Conservation (phyloP, 176 grass and related monocot species). For the Raddia distichophylla region DNA sequence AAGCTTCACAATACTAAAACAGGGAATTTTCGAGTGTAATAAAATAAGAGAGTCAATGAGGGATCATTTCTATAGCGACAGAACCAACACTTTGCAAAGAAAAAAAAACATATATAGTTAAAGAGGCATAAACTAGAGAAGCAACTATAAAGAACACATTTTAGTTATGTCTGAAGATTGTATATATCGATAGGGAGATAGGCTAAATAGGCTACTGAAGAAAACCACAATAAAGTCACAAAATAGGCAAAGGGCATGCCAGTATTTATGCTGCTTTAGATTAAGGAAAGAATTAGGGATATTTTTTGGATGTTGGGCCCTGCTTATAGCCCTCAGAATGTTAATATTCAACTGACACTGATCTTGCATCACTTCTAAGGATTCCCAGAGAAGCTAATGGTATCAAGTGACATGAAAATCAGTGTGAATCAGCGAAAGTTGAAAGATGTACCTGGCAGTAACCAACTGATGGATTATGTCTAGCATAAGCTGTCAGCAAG, state of each 20-base stretch:
- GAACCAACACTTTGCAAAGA: background rate
- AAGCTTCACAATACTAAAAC: background rate
- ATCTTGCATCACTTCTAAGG: conserved; percentile 11
- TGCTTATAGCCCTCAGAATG: background rate
- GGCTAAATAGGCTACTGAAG: background rate
- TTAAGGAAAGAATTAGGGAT: background rate
- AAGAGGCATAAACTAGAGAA: conserved; percentile 1
- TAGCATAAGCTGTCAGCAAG: conserved; percentile 95
- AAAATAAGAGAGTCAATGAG: background rate
- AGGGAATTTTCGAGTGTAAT: background rate
- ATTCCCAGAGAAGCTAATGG: conserved; percentile 7
- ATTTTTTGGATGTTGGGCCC: background rate
- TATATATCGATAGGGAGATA: background rate
- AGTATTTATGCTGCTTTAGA: background rate
- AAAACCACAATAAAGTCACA: background rate
- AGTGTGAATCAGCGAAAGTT: conserved; percentile 9
- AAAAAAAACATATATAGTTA: background rate
- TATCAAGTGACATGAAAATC: conserved; percentile 14
- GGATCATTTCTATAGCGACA: background rate
- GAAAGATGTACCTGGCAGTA: conserved; percentile 85
- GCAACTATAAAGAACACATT: background rate
- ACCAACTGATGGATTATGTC: conserved; percentile 97
- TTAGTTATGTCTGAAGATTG: background rate
- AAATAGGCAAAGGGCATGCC: background rate
- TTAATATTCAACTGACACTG: conserved; percentile 1